A percentile compares a stretch with the other conserved stretches of the same genome.
Conservation (phyloP, 768 basidiomycete species). For the Xerocomellus intermedius region DNA sequence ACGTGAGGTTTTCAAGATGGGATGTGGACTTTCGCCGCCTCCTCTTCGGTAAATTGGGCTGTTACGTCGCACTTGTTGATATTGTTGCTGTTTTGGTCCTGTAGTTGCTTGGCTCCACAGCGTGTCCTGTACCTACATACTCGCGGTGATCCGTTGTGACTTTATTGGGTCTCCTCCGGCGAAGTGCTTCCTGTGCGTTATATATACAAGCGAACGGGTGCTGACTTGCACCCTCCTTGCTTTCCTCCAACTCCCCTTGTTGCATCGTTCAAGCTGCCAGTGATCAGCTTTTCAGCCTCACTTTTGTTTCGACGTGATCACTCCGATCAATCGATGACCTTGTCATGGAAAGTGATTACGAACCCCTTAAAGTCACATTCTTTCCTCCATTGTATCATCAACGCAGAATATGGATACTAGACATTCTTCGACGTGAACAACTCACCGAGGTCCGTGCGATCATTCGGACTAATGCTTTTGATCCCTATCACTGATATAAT, state of each 20-base stretch:
- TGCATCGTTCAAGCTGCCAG: neutral
- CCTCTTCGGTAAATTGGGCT: neutral
- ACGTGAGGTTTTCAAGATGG: too few relatives aligned
- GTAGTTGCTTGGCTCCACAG: neutral
- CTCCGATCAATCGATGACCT: neutral
- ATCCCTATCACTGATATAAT: conserved; percentile 1
- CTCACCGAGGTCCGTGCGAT: conserved; percentile 47
- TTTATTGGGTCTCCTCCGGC: conserved; percentile 25
- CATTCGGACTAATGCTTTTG: neutral
- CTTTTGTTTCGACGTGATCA: neutral
- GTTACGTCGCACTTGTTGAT: conserved; percentile 7
- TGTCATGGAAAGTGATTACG: conserved; percentile 19
- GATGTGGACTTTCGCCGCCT: too few relatives aligned
- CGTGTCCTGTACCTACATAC: neutral
- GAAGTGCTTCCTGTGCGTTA: conserved; percentile 9
- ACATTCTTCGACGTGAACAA: conserved; percentile 55
- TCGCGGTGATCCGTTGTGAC: neutral
- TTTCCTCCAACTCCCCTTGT: neutral
- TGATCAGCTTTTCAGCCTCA: neutral
- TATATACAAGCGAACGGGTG: neutral
- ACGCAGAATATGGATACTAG: conserved; percentile 69
- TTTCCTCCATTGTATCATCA: conserved; percentile 67
- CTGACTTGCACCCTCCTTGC: too few relatives aligned
- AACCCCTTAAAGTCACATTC: conserved; percentile 53
- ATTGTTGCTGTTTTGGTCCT: conserved; percentile 15